Base-by-base conservation (phyloP, 257 asterid genomes). In the Ophiorrhiza pumila region DNA sequence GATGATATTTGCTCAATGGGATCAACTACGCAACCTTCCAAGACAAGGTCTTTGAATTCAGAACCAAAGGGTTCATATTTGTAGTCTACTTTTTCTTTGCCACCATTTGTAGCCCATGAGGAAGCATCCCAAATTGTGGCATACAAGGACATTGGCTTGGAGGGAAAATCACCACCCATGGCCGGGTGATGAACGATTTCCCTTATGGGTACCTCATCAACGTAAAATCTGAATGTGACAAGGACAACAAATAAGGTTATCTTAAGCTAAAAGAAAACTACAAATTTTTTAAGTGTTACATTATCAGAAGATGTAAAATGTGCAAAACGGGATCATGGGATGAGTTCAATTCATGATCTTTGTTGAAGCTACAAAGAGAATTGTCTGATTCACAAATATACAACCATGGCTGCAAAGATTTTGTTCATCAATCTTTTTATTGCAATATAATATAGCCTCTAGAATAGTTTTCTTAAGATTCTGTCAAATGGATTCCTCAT, bases 111-210 rank as follows among this genome's bases (percentile, higher is more conserved):
- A 13, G 98, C 98, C 98, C 98, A 93, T 2, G 90, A 68, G 0
- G 98, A 93, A 7, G 96, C 98, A 43, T 93, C 98, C 98, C 98
- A 93, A 14, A 93, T 91, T 66, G 98, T 93, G 69, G 96, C 97
- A 70, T 93, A 93, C 2, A 91, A 68, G 31, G 98, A 87, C 98
- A 93, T 93, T 8, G 98, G 96, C 80, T 93, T 93, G 2, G 96
- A 82, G 5, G 98, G 98, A 56, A 78, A 93, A 70, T 91, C 98
- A 14, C 97, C 95, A 18, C 83, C 75, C 94, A 91, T 91, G 62
- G 71, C 82, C 1, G 75, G 73, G 20, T 83, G 64, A 7, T 85
- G 86, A 0, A 80, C 57, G 15, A 93, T 76, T 73, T 93, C 88
- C 34, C 97, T 78, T 37, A 93, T 90, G 2, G 98, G 98, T n/a